phyloP scores from a whole-genome alignment of 163 green algal genomes.

The Scenedesmus sp. region DNA sequence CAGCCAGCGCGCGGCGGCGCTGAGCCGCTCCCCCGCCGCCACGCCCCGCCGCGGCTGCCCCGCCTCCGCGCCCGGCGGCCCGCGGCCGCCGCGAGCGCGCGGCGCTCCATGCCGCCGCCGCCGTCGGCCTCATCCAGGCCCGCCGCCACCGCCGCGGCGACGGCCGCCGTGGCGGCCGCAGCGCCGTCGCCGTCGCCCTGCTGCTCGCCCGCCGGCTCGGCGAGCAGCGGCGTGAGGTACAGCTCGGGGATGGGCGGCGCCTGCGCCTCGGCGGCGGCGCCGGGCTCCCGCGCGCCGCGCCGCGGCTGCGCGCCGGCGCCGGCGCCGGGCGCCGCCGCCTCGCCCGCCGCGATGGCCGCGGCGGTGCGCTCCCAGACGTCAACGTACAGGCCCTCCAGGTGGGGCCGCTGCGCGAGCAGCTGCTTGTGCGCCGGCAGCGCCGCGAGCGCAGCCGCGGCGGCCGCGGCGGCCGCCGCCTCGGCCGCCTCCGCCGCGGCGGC shows the following conservation, averaged over 20 bases:
- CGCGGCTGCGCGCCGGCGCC: background rate
- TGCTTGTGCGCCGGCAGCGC: background rate
- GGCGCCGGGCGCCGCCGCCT: background rate
- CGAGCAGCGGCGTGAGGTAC: constrained; percentile 20
- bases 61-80: too few species aligned
- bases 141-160: background rate
- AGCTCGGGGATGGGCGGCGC: constrained; percentile 7
- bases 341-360: background rate
- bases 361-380: constrained; percentile 3
- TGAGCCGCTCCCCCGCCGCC: too few species aligned
- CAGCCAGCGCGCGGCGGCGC: background rate
- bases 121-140: background rate
- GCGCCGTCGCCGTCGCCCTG: too few species aligned
- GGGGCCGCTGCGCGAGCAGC: background rate
- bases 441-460: too few species aligned
- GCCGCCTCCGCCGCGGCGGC: background rate
- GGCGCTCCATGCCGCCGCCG: too few species aligned
- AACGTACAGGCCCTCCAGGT: background rate
- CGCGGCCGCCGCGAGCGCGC: too few species aligned
- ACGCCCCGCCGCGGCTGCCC: too few species aligned
- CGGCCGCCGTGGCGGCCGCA: background rate
- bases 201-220: constrained; percentile 5
- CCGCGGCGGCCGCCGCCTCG: background rate
- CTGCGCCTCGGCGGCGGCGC: background rate
- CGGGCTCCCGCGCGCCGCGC: background rate